These are phyloP conservation scores for Annulohypoxylon stygium DNA, from an alignment of 495 filamentous ascomycete species.

Conservation along the genomic window DNA sequence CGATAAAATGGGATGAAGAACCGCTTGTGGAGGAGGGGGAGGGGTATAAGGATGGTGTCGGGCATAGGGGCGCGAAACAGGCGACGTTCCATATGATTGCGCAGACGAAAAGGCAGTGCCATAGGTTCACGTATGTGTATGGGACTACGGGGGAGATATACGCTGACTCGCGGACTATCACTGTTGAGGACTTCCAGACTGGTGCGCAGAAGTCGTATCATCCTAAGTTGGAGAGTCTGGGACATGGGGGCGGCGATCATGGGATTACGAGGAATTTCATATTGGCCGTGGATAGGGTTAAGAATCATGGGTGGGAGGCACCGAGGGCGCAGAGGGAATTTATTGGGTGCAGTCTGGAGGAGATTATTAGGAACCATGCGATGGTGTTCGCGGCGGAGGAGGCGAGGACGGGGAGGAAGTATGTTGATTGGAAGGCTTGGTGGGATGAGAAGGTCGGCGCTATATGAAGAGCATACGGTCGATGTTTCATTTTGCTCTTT, in stretches of 20 bases:
- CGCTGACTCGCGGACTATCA: slow-evolving; percentile 78
- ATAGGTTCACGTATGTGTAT: slow-evolving; percentile 84
- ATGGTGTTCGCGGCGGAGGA: slow-evolving; percentile 96
- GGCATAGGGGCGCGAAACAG: slow-evolving; percentile 77
- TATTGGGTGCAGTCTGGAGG: slow-evolving; percentile 85
- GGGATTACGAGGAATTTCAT: slow-evolving; percentile 86
- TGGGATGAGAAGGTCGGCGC: slow-evolving; percentile 70
- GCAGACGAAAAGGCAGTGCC: slow-evolving; percentile 86
- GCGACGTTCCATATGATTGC: slow-evolving; percentile 95
- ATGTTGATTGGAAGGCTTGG: slow-evolving; percentile 84
- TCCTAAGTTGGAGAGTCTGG: slow-evolving; percentile 66
- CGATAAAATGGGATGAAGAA: slow-evolving; percentile 84
- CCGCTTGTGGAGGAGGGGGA: slow-evolving; percentile 44
- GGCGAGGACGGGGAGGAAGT: slow-evolving; percentile 74
- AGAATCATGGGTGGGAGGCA: slow-evolving; percentile 74
- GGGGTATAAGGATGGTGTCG: slow-evolving; percentile 31
- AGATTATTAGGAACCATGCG: slow-evolving; percentile 88
- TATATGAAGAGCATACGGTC: no score
- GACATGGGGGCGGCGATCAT: slow-evolving; percentile 90
- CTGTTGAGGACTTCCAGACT: slow-evolving; percentile 72
- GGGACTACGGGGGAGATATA: slow-evolving; percentile 87
- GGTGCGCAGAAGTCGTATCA: slow-evolving; percentile 65
- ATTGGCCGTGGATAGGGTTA: slow-evolving; percentile 82
- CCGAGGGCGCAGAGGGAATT: slow-evolving; percentile 78
- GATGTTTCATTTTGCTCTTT: no score